These are phyloP conservation scores for Gonium pectorale DNA, from an alignment of 139 green algal genomes.

Conservation along the genomic window DNA sequence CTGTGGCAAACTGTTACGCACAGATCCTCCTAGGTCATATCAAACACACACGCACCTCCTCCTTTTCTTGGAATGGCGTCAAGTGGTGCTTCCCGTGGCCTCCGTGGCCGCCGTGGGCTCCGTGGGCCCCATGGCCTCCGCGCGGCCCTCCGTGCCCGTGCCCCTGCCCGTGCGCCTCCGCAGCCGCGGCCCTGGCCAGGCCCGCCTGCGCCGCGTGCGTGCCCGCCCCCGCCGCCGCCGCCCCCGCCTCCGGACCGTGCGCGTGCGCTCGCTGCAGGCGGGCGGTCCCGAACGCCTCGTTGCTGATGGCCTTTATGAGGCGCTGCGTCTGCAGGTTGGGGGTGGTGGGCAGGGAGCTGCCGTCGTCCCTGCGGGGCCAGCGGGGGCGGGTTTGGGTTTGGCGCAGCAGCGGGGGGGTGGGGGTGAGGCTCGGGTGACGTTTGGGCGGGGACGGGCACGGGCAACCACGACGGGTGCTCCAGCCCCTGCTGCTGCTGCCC, in stretches of 20 bases:
- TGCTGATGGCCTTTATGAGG: conserved; percentile 35
- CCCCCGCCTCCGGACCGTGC: neutral
- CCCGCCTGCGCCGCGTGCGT: neutral
- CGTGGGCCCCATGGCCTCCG: too few relatives aligned
- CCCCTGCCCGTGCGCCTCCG: too few relatives aligned
- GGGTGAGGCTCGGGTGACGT: too few relatives aligned
- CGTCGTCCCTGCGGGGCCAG: conserved; percentile 35
- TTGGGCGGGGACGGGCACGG: too few relatives aligned
- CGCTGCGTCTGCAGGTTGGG: conserved; percentile 34
- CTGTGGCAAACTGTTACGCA: too few relatives aligned
- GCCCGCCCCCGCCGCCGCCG: too few relatives aligned
- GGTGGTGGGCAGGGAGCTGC: conserved; percentile 31
- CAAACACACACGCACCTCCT: conserved; percentile 13
- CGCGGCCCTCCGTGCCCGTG: neutral
- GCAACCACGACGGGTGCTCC: too few relatives aligned
- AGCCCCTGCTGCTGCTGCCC: too few relatives aligned
- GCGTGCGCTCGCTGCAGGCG: neutral
- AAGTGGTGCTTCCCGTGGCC: neutral
- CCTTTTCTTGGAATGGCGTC: conserved; percentile 31
- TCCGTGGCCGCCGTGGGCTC: neutral
- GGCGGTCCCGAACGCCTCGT: neutral
- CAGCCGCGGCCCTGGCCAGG: neutral
- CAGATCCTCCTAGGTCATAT: too few relatives aligned
- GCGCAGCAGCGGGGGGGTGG: neutral
- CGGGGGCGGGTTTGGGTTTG: neutral